phyloP scores from a whole-genome alignment of 768 basidiomycete species.

The Cyclocybe cylindracea region DNA sequence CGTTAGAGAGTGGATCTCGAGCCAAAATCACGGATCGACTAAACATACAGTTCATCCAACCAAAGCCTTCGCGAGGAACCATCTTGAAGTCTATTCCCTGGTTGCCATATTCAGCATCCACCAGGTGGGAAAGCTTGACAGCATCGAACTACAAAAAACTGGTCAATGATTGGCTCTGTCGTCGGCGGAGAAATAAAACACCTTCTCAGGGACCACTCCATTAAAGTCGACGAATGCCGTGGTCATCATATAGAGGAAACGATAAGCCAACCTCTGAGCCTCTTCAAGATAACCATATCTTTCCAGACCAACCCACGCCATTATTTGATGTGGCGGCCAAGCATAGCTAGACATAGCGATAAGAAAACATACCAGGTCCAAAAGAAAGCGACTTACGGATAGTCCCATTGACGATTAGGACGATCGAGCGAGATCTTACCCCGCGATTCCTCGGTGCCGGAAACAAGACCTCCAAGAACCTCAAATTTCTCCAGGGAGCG shows the following conservation, averaged over 20 bases:
- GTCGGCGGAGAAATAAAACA: conserved; percentile 19
- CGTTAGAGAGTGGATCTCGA: neutral
- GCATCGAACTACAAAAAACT: conserved; percentile 75
- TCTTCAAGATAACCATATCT: conserved; percentile 95
- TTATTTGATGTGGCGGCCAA: conserved; percentile 98
- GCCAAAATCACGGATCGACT: neutral
- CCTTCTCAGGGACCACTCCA: conserved; percentile 97
- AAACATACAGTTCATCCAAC: conserved; percentile 92
- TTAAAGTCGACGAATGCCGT: conserved; percentile 96
- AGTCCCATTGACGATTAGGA: conserved; percentile 99
- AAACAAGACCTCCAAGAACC: conserved; percentile 91
- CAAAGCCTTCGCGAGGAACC: conserved; percentile 96
- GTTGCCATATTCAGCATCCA: conserved; percentile 96
- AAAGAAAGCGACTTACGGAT: conserved; percentile 63
- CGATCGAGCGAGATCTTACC: conserved; percentile 95
- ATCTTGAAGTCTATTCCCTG: conserved; percentile 98
- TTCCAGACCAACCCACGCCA: conserved; percentile 96
- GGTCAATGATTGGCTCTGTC: conserved; percentile 6
- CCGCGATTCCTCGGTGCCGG: conserved; percentile 94
- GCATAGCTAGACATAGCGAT: conserved; percentile 52
- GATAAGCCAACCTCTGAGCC: conserved; percentile 89
- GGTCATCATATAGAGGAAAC: conserved; percentile 99
- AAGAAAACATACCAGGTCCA: conserved; percentile 13
- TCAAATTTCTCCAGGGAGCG: conserved; percentile 94
- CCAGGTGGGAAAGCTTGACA: conserved; percentile 91